Conservation (phyloP, 192 early-diverging fungal genomes). For the Linnemannia zychae region DNA sequence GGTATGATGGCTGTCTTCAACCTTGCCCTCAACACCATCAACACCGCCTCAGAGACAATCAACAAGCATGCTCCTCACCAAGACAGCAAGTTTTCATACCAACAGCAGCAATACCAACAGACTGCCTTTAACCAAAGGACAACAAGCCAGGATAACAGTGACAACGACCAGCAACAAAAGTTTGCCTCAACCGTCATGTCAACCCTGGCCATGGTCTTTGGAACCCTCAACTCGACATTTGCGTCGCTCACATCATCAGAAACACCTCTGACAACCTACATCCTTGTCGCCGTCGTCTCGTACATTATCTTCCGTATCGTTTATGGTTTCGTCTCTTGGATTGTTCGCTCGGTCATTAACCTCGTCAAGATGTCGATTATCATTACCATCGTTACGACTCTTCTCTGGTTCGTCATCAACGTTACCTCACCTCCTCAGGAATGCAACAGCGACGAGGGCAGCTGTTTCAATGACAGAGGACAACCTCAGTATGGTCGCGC, state of each 20-base stretch:
- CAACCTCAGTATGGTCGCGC: slow-evolving; percentile 1
- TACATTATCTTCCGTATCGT: slow-evolving; percentile 42
- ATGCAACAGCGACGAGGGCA: neutral
- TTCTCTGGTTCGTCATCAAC: slow-evolving; percentile 51
- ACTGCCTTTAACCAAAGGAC: neutral
- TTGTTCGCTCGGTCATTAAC: slow-evolving; percentile 48
- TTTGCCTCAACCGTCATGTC: slow-evolving; percentile 30
- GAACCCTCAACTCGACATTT: slow-evolving; percentile 36
- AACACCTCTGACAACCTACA: slow-evolving; percentile 48
- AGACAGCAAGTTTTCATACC: neutral
- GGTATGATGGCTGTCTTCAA: slow-evolving; percentile 35
- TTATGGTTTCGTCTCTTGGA: slow-evolving; percentile 36
- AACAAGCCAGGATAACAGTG: neutral
- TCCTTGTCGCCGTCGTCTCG: slow-evolving; percentile 32
- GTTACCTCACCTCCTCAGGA: slow-evolving; percentile 13
- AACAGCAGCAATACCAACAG: neutral
- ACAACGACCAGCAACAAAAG: neutral
- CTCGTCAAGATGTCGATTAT: slow-evolving; percentile 47
- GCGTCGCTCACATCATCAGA: slow-evolving; percentile 21
- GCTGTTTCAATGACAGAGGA: neutral
- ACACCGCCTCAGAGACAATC: slow-evolving; percentile 5
- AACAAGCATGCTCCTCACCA: neutral
- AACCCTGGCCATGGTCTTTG: slow-evolving; percentile 16
- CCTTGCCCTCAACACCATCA: slow-evolving; percentile 38
- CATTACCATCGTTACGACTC: slow-evolving; percentile 17